These are phyloP conservation scores for Lepraria neglecta DNA, from an alignment of 495 filamentous ascomycete species.

Conservation along the genomic window DNA sequence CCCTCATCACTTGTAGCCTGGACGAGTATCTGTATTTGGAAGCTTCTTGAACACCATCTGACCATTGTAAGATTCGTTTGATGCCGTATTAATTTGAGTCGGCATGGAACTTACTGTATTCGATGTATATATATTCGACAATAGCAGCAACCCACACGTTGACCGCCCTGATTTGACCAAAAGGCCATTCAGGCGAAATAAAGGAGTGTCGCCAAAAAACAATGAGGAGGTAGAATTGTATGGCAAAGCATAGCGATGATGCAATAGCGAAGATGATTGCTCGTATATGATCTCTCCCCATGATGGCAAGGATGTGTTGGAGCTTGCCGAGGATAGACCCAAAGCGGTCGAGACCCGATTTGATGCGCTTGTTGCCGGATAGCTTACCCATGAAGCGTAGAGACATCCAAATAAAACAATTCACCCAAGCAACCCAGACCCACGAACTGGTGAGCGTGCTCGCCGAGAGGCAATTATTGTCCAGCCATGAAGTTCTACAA, in stretches of 20 bases:
- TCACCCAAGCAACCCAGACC: constrained; percentile 1
- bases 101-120: constrained; percentile 21
- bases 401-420: not conserved
- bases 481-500: not conserved
- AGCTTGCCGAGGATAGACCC: too few relatives aligned
- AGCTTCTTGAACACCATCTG: too few relatives aligned
- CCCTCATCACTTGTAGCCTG: too few relatives aligned
- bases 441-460: not conserved
- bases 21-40: too few relatives aligned
- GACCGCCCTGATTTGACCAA: constrained; percentile 30
- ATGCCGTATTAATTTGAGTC: too few relatives aligned
- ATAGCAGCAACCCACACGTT: constrained; percentile 27
- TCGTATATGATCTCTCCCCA: not conserved
- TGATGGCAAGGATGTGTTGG: not conserved
- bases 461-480: not conserved
- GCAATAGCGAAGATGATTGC: not conserved
- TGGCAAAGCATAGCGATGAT: constrained; percentile 12
- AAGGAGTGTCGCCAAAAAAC: not conserved
- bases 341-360: not conserved
- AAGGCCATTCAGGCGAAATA: constrained; percentile 21
- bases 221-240: constrained; percentile 18
- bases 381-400: not conserved
- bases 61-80: too few relatives aligned
- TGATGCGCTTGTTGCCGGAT: not conserved
- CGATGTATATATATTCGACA: constrained; percentile 25